Base-by-base conservation (phyloP, 306 rosid species). In the Alnus rubra region DNA sequence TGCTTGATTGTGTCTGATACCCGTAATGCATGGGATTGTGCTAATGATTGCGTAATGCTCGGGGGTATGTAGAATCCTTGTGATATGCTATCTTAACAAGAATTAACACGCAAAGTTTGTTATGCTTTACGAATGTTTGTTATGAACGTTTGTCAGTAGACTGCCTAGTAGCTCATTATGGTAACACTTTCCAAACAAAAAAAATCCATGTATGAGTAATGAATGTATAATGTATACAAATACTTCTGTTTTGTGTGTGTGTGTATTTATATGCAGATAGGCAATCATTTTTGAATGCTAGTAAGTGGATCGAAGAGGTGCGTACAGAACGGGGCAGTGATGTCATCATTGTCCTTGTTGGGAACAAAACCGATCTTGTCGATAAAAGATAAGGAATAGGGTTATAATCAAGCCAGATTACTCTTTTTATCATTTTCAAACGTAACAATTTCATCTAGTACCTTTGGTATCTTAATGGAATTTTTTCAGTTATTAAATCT, bases 301-400 rank as follows among this genome's bases (percentile, higher is more conserved):
- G 37, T 74, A 92, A 85, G 89, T 92, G 97, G 98, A 89, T 95
- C 48, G 98, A 95, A 89, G 98, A 95, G 88, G 97, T 95, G 31
- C 94, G 97, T 4, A 88, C 92, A 56, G 98, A 95, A 80, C 90
- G 98, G 51, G 98, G 98, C 50, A 84, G 90, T 74, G 98, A 95
- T 90, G 98, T 95, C 80, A 89, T 95, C 54, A 95, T 95, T 69
- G 97, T 95, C 75, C 94, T 94, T 78, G 98, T 94, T 28, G 98
- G 98, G 77, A 92, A 94, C 97, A 92, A 94, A 88, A 94, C 98
- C 28, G 98, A 95, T 90, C 98, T 95, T 74, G 97, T 95, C 50
- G 98, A 95, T 39, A 95, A 95, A 86, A 91, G 98, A 97, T 88
- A 80, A 86, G 93, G 69, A 74, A 45, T 45, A 4, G 45, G 45